phyloP scores from a whole-genome alignment of 1,139 yeast species.

The Hansenula lynferdii region DNA sequence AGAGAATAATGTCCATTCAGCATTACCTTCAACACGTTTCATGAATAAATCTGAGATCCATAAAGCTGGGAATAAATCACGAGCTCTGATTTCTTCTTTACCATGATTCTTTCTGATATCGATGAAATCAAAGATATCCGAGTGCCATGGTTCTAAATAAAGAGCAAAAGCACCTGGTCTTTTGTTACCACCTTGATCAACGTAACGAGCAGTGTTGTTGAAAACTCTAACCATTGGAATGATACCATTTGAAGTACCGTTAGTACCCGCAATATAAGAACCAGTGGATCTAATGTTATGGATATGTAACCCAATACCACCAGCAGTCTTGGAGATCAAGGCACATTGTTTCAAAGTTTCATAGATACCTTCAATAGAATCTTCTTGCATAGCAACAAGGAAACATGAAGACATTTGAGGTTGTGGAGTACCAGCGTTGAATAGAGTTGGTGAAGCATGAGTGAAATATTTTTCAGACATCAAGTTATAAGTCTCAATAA shows the following conservation, averaged over 20 bases:
- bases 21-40: constrained; percentile 79
- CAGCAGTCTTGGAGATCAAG: constrained; percentile 82
- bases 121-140: constrained; percentile 77
- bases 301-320: constrained; percentile 84
- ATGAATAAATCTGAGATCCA: constrained; percentile 91
- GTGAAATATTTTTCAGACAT: constrained; percentile 85
- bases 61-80: constrained; percentile 86
- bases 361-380: constrained; percentile 86
- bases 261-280: constrained; percentile 83
- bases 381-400: constrained; percentile 84
- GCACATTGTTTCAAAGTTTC: constrained; percentile 86
- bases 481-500: constrained; percentile 73
- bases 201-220: constrained; percentile 89
- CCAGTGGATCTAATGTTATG: constrained; percentile 86
- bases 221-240: constrained; percentile 88
- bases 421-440: constrained; percentile 85
- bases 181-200: constrained; percentile 93
- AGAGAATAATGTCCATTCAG: constrained; percentile 80
- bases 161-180: constrained; percentile 95
- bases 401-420: constrained; percentile 90
- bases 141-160: constrained; percentile 90
- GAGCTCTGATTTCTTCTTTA: constrained; percentile 84
- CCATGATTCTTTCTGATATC: constrained; percentile 89
- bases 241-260: constrained; percentile 84
- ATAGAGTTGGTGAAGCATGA: constrained; percentile 86